Evolutionary conservation across 306 rosid species (phyloP), one percentile per base, ranked within the genome.

Genomic region (Quercus mongolica): DNA sequence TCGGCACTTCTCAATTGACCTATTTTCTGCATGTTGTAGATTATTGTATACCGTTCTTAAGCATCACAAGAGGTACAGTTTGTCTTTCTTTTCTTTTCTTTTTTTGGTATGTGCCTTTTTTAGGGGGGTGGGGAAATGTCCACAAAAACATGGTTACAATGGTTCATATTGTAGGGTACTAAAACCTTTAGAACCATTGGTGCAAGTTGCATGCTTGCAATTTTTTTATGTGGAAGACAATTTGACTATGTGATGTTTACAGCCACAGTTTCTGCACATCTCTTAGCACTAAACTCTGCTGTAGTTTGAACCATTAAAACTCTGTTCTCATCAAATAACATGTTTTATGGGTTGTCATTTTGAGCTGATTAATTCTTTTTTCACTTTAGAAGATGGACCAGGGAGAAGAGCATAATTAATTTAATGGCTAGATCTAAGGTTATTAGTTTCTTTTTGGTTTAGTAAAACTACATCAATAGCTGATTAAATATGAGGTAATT

Each of bases 1-100:
- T 74, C 86, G 80, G 70, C 86, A 77, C 77, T 94, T 87, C 88
- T 82, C 89, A 31, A 41, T 91, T 56, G 86, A 87, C 80, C 90
- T 94, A 78, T 92, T 87, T 80, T 84, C 89, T 84, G 89, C 93
- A 5, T 85, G 97, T 82, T 94, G 97, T 89, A 91, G 92, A 77
- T 85, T 92, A 64, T 76, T 92, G 83, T 89, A 87, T 81, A 88
- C 91, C 38, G 79, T 82, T 67, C 80, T 92, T 55, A 90, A 88
- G 88, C 97, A 92, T 85, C 95, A 86, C 85, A 91, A 87, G 76
- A 88, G 95, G 99, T 94, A 81, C 75, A 68, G 26, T 81, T 67
- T 79, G 57, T 23, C 33, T 23, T 65, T 71, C 14, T 0, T 51
- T 38, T 38, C 69, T 23, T 52, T n/a, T 46, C 6, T 38, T 10